Conservation (phyloP, 192 early-diverging fungal genomes). For the Coemansia furcata region DNA sequence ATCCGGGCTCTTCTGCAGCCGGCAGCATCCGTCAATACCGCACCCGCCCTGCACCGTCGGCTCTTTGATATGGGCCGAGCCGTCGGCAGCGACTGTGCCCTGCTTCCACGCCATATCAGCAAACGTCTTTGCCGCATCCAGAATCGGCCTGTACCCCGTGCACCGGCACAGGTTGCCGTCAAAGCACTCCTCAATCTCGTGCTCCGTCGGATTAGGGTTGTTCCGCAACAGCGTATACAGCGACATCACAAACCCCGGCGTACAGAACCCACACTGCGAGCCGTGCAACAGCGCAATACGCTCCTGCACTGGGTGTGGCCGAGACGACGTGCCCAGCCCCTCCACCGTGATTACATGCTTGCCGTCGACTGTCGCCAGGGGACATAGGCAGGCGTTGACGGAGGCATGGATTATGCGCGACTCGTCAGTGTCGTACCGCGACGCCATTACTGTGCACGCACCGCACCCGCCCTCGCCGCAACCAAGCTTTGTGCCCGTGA, state of each 20-base stretch:
- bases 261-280: constrained; percentile 91
- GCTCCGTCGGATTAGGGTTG: constrained; percentile 62
- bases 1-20: constrained; percentile 23
- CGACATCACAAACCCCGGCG: constrained; percentile 88
- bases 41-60: constrained; percentile 23
- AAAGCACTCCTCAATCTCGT: constrained; percentile 80
- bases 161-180: constrained; percentile 91
- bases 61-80: constrained; percentile 10
- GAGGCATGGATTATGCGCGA: constrained; percentile 48
- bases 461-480: constrained; percentile 79
- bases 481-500: constrained; percentile 79
- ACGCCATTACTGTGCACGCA: constrained; percentile 78
- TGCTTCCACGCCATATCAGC: constrained; percentile 47
- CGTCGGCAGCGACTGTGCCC: constrained; percentile 17
- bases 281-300: constrained; percentile 70
- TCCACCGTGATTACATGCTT: constrained; percentile 85
- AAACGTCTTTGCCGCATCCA: constrained; percentile 79
- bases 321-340: constrained; percentile 65
- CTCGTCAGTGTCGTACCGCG: constrained; percentile 54
- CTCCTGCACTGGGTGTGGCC: constrained; percentile 78
- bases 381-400: constrained; percentile 73
- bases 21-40: constrained; percentile 55
- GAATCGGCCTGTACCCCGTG: constrained; percentile 85
- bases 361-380: constrained; percentile 68
- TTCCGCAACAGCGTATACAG: constrained; percentile 78